Evolutionary conservation across 129 eudicot genomes (phyloP), one percentile per base, ranked within the genome.

Genomic region (Silybum marianum): DNA sequence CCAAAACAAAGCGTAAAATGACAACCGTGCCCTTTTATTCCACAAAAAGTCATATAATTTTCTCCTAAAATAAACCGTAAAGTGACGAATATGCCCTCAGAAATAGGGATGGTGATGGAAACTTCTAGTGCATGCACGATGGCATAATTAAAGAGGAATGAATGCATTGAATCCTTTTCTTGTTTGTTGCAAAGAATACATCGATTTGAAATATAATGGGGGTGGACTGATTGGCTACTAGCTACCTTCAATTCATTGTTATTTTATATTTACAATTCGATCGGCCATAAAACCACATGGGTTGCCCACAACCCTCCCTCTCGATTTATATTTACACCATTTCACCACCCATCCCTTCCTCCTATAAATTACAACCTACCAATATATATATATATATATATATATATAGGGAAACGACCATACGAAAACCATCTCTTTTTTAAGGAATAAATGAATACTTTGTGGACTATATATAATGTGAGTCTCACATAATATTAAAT

Each of bases 251-350:
- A 1, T 78, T 26, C 66, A 70, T 58, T 77, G 23, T 65, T 54
- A 54, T 54, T 54, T 65, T 19, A 19, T 62, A n/a, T 60, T 62
- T 42, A 72, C 24, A 83, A 71, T 62, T 38, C 40, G 67, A 77
- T 38, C 42, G 72, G 78, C 82, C 79, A 78, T 71, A 77, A 71
- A 46, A 78, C 40, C 86, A 83, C 86, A 78, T 83, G 86, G 83
- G 66, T 30, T 83, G 86, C 82, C 83, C 83, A 78, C 75, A 58
- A 9, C 66, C 23, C 66, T 58, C 9, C 66, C 19, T 54, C 63
- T 18, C 6, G 7, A 54, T 54, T 54, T 54, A 18, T 1, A 58
- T 58, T 18, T 58, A 54, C 65, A 18, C 21, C 65, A 54, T 54
- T 54, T 54, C 65, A 54, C 82, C 86, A 78, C 83, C 83, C 73